Evolutionary conservation across 768 basidiomycete species (phyloP).

Genomic region (Favolaschia claudopus): DNA sequence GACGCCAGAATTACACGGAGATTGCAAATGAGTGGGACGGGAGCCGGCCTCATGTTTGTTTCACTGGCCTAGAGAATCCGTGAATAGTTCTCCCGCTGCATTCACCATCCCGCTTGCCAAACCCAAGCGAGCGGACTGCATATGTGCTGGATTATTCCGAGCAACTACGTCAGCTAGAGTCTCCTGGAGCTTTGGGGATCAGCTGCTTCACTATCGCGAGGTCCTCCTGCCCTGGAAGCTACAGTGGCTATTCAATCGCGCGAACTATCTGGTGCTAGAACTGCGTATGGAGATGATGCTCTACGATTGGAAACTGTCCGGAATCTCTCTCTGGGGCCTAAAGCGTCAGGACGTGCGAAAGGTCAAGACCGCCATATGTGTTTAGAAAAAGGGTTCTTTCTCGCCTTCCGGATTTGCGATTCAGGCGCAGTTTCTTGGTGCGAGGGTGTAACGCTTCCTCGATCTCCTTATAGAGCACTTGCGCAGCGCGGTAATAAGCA

Average conservation of each 20-base stretch:
- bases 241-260: slow-evolving; percentile 17
- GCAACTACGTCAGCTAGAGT: slow-evolving; percentile 17
- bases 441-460: too few relatives aligned
- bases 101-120: slow-evolving; percentile 17
- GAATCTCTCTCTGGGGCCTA: not conserved
- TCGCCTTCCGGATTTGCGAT: too few relatives aligned
- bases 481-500: not conserved
- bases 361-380: too few relatives aligned
- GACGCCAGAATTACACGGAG: slow-evolving; percentile 13
- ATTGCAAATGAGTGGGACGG: slow-evolving; percentile 7
- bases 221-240: slow-evolving; percentile 11
- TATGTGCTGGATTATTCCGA: slow-evolving; percentile 12
- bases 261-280: slow-evolving; percentile 13
- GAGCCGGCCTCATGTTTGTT: slow-evolving; percentile 16
- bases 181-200: slow-evolving; percentile 20
- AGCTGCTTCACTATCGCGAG: slow-evolving; percentile 17
- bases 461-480: too few relatives aligned
- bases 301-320: slow-evolving; percentile 18
- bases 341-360: too few relatives aligned
- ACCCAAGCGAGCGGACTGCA: slow-evolving; percentile 4
- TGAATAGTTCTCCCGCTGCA: slow-evolving; percentile 1
- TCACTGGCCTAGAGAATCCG: not conserved
- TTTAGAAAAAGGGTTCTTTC: too few relatives aligned
- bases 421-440: too few relatives aligned
- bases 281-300: slow-evolving; percentile 12